A percentile compares a stretch with the other conserved stretches of the same genome.
Evolutionary conservation across 202 grass and related monocot genomes (phyloP).

Genomic region (Panicum hallii): DNA sequence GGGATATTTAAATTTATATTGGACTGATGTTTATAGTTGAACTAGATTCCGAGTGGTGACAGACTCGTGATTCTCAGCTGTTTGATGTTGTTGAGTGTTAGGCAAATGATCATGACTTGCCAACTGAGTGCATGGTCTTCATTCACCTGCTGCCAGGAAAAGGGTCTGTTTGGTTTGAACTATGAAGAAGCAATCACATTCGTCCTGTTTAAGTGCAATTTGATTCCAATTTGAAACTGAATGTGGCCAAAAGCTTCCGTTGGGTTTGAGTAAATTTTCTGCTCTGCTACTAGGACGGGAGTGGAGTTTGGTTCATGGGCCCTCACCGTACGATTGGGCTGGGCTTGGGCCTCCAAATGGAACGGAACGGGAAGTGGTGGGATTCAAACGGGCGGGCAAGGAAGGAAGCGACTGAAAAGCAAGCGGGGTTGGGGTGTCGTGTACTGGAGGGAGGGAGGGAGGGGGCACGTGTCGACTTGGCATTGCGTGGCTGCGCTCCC

Average conservation of each 20-base stretch:
- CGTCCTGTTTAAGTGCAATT: neutral
- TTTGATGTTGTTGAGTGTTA: neutral
- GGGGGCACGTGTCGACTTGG: constrained; percentile 1
- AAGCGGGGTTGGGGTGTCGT: neutral
- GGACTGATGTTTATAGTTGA: neutral
- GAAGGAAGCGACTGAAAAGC: neutral
- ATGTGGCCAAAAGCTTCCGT: neutral
- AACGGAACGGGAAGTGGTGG: neutral
- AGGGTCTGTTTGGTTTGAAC: neutral
- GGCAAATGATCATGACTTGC: neutral
- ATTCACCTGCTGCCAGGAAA: neutral
- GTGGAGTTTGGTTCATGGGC: neutral
- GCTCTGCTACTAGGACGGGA: too few species aligned
- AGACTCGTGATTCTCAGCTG: neutral
- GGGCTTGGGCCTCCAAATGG: neutral
- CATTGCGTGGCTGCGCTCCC: neutral
- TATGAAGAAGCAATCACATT: neutral
- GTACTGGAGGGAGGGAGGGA: neutral
- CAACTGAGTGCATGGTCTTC: neutral
- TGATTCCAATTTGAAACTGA: neutral
- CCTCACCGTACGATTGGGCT: neutral
- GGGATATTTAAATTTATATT: neutral
- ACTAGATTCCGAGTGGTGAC: neutral
- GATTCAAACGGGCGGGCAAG: neutral
- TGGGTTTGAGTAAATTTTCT: neutral